These are phyloP conservation scores for Lepidium didymum DNA, from an alignment of 345 rosid genomes.

Conservation along the genomic window DNA sequence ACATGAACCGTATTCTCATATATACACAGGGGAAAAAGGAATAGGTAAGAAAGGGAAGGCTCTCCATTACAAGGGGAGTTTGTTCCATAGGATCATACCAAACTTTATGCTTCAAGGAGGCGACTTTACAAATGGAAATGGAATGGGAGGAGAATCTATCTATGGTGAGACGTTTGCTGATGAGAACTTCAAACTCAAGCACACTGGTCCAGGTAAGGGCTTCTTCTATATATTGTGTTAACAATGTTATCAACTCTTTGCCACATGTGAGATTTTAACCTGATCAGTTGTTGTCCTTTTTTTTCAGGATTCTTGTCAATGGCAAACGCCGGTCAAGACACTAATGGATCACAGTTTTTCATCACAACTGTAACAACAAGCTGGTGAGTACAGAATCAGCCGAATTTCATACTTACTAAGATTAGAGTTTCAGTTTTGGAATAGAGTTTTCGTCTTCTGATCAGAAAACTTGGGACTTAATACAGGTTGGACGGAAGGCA, in stretches of 20 bases:
- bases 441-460: not conserved
- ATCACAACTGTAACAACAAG: slow-evolving; percentile 91
- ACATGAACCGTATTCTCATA: not conserved
- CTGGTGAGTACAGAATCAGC: slow-evolving; percentile 44
- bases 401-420: not conserved
- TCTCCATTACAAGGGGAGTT: slow-evolving; percentile 75
- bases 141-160: slow-evolving; percentile 94
- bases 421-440: not conserved
- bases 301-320: slow-evolving; percentile 67
- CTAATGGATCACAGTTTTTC: slow-evolving; percentile 97
- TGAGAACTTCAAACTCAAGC: slow-evolving; percentile 95
- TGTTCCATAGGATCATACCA: slow-evolving; percentile 88
- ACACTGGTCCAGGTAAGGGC: slow-evolving; percentile 70
- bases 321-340: slow-evolving; percentile 91
- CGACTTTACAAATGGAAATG: slow-evolving; percentile 86
- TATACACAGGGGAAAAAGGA: slow-evolving; percentile 71
- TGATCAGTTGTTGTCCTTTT: not conserved
- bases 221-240: not conserved
- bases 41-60: slow-evolving; percentile 82
- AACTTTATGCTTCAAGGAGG: slow-evolving; percentile 94
- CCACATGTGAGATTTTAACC: not conserved
- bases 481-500: slow-evolving; percentile 90
- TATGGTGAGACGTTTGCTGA: slow-evolving; percentile 92
- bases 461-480: not conserved
- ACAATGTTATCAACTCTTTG: not conserved